A percentile compares a stretch with the other conserved stretches of the same genome.
phyloP scores from a whole-genome alignment of 2,329 filamentous ascomycete genomes.

The Periconia sp. region DNA sequence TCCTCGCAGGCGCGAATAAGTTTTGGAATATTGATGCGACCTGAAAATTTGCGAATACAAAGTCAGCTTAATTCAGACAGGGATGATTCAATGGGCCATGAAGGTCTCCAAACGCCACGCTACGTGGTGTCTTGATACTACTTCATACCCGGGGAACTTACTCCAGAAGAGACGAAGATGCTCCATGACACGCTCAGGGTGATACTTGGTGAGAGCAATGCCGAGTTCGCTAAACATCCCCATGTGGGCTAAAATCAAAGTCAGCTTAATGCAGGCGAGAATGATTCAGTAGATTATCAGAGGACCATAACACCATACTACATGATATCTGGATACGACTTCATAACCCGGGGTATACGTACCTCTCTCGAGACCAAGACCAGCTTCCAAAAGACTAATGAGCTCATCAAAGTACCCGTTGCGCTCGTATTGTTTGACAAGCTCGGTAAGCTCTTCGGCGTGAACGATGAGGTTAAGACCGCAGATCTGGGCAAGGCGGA shows the following conservation, averaged over 20 bases:
- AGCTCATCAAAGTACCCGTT: constrained; percentile 99
- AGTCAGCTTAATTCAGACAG: background rate
- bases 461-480: constrained; percentile 98
- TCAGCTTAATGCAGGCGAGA: too few species aligned
- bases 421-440: constrained; percentile 95
- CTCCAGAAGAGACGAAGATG: constrained; percentile 98
- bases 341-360: too few species aligned
- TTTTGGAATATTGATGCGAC: constrained; percentile 95
- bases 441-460: constrained; percentile 87
- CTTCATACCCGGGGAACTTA: background rate
- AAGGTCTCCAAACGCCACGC: background rate
- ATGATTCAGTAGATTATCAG: too few species aligned
- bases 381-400: constrained; percentile 90
- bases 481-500: constrained; percentile 97
- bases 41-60: background rate
- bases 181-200: constrained; percentile 95
- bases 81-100: background rate
- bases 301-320: too few species aligned
- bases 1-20: constrained; percentile 92
- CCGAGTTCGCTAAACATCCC: constrained; percentile 95
- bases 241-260: too few species aligned
- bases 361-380: constrained; percentile 86
- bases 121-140: background rate
- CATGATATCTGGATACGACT: too few species aligned
- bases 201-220: constrained; percentile 90